phyloP scores from a whole-genome alignment of 2,329 filamentous ascomycete species.

The Xylaria sp. region DNA sequence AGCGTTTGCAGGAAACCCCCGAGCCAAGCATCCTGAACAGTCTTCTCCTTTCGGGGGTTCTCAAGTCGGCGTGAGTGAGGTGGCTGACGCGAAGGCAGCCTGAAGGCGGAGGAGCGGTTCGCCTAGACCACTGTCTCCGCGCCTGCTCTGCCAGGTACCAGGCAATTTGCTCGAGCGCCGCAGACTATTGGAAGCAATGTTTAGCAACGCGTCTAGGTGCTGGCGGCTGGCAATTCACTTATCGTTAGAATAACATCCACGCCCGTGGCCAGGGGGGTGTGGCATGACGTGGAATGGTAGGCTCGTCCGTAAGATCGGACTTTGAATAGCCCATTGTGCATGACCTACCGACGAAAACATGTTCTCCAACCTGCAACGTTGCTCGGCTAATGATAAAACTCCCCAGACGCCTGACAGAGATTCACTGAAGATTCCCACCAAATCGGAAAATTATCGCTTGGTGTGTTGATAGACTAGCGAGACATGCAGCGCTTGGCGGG shows the following conservation, averaged over 20 bases:
- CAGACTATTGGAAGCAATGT: conserved; percentile 23
- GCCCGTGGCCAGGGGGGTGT: conserved; percentile 2
- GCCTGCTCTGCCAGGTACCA: conserved; percentile 33
- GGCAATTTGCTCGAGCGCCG: conserved; percentile 9
- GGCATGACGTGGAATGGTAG: conserved; percentile 16
- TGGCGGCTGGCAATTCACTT: conserved; percentile 15
- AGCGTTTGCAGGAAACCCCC: conserved; percentile 14
- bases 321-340: conserved; percentile 32
- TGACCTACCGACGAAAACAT: conserved; percentile 12
- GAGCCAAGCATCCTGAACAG: conserved; percentile 31
- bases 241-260: background rate
- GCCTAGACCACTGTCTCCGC: conserved; percentile 26
- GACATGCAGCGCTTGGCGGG: conserved; percentile 36
- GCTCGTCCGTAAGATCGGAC: conserved; percentile 32
- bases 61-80: conserved; percentile 34
- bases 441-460: conserved; percentile 39
- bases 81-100: conserved; percentile 27
- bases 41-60: conserved; percentile 22
- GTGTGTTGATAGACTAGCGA: conserved; percentile 35
- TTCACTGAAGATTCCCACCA: conserved; percentile 29
- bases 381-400: conserved; percentile 37
- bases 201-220: conserved; percentile 11
- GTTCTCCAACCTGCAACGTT: conserved; percentile 24
- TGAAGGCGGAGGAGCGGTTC: conserved; percentile 23
- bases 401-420: conserved; percentile 23